These are phyloP conservation scores for Tricholoma saponaceum DNA, from an alignment of 768 basidiomycete species.

Conservation along the genomic window DNA sequence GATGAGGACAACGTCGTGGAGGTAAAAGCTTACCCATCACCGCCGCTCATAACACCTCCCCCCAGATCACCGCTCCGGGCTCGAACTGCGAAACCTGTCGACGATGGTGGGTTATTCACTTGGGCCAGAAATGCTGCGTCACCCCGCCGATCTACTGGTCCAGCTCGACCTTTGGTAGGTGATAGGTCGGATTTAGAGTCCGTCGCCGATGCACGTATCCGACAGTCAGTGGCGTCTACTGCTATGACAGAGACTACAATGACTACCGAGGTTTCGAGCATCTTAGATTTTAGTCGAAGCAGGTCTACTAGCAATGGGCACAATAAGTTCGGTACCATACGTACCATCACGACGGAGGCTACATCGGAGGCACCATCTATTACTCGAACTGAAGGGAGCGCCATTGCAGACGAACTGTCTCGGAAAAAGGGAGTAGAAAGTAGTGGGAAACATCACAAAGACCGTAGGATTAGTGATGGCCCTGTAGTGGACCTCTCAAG, in stretches of 20 bases:
- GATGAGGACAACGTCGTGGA: slow-evolving; percentile 19
- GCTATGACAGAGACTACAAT: slow-evolving; percentile 52
- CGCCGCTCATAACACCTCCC: slow-evolving; percentile 30
- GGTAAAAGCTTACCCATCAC: slow-evolving; percentile 34
- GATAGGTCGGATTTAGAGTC: slow-evolving; percentile 38
- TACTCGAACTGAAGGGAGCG: slow-evolving; percentile 59
- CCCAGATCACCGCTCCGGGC: slow-evolving; percentile 49
- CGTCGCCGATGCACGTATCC: slow-evolving; percentile 28
- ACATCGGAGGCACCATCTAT: slow-evolving; percentile 73
- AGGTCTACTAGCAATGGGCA: slow-evolving; percentile 32
- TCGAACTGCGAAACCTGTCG: slow-evolving; percentile 24
- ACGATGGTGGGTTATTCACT: slow-evolving; percentile 27
- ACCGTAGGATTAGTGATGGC: slow-evolving; percentile 63
- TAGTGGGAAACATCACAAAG: slow-evolving; percentile 32
- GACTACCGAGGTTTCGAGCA: slow-evolving; percentile 54
- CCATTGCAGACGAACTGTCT: slow-evolving; percentile 46
- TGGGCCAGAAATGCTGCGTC: slow-evolving; percentile 27
- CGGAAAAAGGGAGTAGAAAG: slow-evolving; percentile 27
- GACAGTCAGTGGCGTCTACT: slow-evolving; percentile 64
- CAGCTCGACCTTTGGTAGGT: slow-evolving; percentile 23
- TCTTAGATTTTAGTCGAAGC: slow-evolving; percentile 42
- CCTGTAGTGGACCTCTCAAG: slow-evolving; percentile 57
- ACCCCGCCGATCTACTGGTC: slow-evolving; percentile 25
- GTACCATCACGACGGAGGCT: slow-evolving; percentile 79
- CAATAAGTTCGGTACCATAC: slow-evolving; percentile 73